Percentiles rank a stretch among this genome's conserved stretches.
Conservation (phyloP, 805 yeast species). For the Candida coquimbonensis region DNA sequence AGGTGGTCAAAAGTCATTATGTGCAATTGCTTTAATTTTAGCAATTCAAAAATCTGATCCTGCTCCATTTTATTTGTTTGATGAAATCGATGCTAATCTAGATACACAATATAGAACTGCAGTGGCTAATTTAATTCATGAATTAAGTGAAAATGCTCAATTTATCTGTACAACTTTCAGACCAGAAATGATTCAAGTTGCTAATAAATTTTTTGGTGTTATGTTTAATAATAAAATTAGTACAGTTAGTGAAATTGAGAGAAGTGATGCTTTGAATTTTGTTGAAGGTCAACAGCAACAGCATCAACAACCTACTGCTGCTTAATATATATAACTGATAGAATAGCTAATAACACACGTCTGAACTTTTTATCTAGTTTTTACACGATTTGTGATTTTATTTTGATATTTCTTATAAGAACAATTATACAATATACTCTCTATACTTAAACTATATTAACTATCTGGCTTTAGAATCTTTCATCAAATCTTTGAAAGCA, state of each 20-base stretch:
- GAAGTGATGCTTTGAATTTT: slow-evolving; percentile 73
- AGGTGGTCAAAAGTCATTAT: slow-evolving; percentile 95
- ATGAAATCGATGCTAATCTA: slow-evolving; percentile 93
- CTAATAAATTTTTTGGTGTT: slow-evolving; percentile 85
- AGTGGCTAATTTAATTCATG: slow-evolving; percentile 69
- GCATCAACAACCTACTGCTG: slow-evolving; percentile 11
- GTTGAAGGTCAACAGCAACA: slow-evolving; percentile 57
- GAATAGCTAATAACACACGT: too few relatives aligned
- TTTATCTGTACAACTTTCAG: slow-evolving; percentile 95
- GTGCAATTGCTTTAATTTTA: slow-evolving; percentile 88
- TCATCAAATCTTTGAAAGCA: slow-evolving; percentile 43
- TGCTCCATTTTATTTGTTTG: slow-evolving; percentile 93
- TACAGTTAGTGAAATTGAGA: slow-evolving; percentile 60
- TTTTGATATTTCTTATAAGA: not conserved
- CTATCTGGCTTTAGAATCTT: slow-evolving; percentile 31
- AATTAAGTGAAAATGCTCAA: slow-evolving; percentile 66
- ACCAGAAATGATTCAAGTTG: slow-evolving; percentile 83
- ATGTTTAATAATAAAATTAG: slow-evolving; percentile 78
- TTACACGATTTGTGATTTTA: not conserved
- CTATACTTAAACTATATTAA: too few relatives aligned
- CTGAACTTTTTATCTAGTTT: not conserved
- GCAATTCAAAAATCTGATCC: slow-evolving; percentile 96
- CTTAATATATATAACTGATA: too few relatives aligned
- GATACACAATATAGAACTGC: slow-evolving; percentile 88
- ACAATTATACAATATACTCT: not conserved